Conservation (phyloP, 805 yeast species). For the Candida insectalens region DNA sequence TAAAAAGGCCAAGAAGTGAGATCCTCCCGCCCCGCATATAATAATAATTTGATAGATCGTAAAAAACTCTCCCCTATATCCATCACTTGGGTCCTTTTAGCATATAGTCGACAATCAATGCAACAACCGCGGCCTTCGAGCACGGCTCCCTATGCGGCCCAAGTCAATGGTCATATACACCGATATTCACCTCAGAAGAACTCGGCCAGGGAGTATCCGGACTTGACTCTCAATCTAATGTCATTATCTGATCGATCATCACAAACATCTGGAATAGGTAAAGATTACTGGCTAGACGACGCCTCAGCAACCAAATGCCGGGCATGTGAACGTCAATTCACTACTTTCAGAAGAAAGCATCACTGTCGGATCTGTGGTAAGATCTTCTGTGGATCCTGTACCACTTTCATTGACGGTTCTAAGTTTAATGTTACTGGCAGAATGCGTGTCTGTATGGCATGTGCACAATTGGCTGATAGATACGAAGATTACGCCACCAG, state of each 20-base stretch:
- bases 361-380: constrained; percentile 96
- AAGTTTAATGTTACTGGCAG: constrained; percentile 55
- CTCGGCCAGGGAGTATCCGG: constrained; percentile 10
- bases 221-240: constrained; percentile 15
- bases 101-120: background rate
- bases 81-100: background rate
- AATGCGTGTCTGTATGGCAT: constrained; percentile 69
- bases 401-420: constrained; percentile 59
- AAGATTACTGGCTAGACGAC: constrained; percentile 95
- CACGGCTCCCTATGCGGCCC: no score
- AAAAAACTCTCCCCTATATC: background rate
- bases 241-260: constrained; percentile 10
- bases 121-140: constrained; percentile 6
- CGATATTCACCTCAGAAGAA: constrained; percentile 6
- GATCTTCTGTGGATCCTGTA: constrained; percentile 81
- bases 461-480: constrained; percentile 51
- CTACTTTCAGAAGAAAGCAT: constrained; percentile 83
- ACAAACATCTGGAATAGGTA: constrained; percentile 38
- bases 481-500: constrained; percentile 64
- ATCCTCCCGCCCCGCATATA: background rate
- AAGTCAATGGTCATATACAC: constrained; percentile 13
- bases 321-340: constrained; percentile 68
- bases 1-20: background rate
- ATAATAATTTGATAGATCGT: background rate
- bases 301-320: constrained; percentile 85